A percentile compares a stretch with the other conserved stretches of the same genome.
Conservation (phyloP, 2,329 filamentous ascomycete species). For the Cordyceps farinosa region DNA sequence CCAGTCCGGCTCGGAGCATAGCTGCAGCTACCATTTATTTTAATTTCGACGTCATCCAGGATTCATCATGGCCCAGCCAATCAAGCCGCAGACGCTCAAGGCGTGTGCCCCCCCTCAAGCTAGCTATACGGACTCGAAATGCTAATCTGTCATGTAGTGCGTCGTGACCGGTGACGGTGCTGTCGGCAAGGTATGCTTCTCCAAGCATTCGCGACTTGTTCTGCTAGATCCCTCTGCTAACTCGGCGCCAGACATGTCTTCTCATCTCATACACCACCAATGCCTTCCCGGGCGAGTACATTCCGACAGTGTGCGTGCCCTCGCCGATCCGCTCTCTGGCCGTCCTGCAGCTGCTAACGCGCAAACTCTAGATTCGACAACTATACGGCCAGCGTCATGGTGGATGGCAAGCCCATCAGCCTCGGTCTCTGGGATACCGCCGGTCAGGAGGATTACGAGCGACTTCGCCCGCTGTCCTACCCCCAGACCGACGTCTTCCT, state of each 20-base stretch:
- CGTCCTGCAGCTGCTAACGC: slow-evolving; percentile 22
- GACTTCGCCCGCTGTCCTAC: slow-evolving; percentile 90
- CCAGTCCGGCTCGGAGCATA: neutral
- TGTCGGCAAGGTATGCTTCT: slow-evolving; percentile 77
- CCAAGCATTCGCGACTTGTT: neutral
- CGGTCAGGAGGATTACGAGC: slow-evolving; percentile 97
- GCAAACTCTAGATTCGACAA: slow-evolving; percentile 76
- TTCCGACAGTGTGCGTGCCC: slow-evolving; percentile 85
- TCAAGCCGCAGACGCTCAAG: slow-evolving; percentile 75
- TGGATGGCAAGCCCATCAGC: slow-evolving; percentile 96
- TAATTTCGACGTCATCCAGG: neutral
- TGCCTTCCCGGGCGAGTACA: slow-evolving; percentile 99
- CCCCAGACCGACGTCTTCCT: slow-evolving; percentile 98
- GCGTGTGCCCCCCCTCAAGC: slow-evolving; percentile 46
- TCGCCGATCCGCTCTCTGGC: slow-evolving; percentile 12
- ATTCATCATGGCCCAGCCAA: slow-evolving; percentile 70
- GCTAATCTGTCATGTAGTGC: slow-evolving; percentile 58
- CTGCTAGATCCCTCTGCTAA: slow-evolving; percentile 26
- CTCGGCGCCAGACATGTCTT: slow-evolving; percentile 74
- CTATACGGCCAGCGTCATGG: slow-evolving; percentile 98
- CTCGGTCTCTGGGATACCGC: slow-evolving; percentile 97
- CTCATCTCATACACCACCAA: slow-evolving; percentile 99
- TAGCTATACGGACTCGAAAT: slow-evolving; percentile 33
- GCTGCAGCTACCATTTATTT: neutral
- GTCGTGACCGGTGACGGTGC: slow-evolving; percentile 99